Conservation (phyloP, 805 yeast genomes). For the Komagataella mondaviorum region DNA sequence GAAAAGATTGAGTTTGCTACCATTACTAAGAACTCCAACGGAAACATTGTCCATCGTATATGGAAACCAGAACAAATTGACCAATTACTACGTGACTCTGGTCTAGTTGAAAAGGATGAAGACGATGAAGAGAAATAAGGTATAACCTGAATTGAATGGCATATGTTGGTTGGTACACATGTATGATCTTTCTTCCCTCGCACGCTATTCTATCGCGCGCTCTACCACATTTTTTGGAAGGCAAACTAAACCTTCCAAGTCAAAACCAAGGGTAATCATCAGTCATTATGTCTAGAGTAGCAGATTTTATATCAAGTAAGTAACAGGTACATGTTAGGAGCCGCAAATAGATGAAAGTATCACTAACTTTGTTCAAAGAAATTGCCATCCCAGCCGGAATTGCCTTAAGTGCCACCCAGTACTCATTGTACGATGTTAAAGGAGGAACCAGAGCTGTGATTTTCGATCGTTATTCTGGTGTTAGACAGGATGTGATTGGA, state of each 20-base stretch:
- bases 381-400: slow-evolving; percentile 64
- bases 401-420: slow-evolving; percentile 58
- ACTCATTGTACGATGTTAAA: slow-evolving; percentile 84
- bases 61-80: slow-evolving; percentile 78
- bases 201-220: neutral
- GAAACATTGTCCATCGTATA: slow-evolving; percentile 50
- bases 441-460: slow-evolving; percentile 96
- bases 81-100: slow-evolving; percentile 53
- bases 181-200: neutral
- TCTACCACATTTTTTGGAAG: slow-evolving; percentile 1
- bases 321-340: slow-evolving; percentile 8
- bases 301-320: slow-evolving; percentile 22
- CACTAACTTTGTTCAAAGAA: slow-evolving; percentile 4
- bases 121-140: slow-evolving; percentile 21
- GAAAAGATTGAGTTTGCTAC: slow-evolving; percentile 94
- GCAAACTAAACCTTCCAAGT: neutral
- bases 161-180: neutral
- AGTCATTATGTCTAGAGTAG: slow-evolving; percentile 23
- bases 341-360: neutral
- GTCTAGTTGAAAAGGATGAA: slow-evolving; percentile 48
- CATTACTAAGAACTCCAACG: slow-evolving; percentile 32
- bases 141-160: neutral
- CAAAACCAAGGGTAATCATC: neutral
- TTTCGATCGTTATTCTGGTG: slow-evolving; percentile 85
- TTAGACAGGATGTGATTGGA: slow-evolving; percentile 76